phyloP scores from a whole-genome alignment of 2,329 filamentous ascomycete genomes.

The Exserohilum turcica region DNA sequence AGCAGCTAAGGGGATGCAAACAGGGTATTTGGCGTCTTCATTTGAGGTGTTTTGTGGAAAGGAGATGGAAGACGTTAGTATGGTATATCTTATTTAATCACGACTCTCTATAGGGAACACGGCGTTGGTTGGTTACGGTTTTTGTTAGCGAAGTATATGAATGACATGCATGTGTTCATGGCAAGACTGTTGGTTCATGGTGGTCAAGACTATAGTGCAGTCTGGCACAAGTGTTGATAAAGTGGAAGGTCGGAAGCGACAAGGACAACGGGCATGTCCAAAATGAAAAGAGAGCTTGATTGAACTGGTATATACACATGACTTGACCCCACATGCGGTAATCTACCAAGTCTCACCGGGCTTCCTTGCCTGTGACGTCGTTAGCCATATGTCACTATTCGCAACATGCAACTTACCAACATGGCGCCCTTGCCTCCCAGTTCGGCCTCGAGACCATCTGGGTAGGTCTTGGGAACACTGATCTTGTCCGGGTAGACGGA shows the following conservation, averaged over 20 bases:
- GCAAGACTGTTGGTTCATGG: too few species aligned
- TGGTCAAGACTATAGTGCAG: too few species aligned
- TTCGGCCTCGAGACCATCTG: constrained; percentile 55
- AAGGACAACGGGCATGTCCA: neutral
- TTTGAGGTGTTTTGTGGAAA: neutral
- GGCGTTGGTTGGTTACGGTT: too few species aligned
- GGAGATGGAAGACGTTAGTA: neutral
- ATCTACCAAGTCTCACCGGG: constrained; percentile 28
- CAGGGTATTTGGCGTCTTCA: neutral
- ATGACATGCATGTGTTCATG: neutral
- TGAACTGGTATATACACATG: constrained; percentile 13
- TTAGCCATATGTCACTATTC: constrained; percentile 3
- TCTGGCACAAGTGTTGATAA: too few species aligned
- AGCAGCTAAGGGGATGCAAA: neutral
- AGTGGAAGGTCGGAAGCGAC: too few species aligned
- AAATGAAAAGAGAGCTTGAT: constrained; percentile 10
- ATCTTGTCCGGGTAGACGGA: constrained; percentile 54
- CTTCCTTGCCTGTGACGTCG: constrained; percentile 26
- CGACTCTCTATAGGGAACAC: neutral
- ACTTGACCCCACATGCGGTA: neutral
- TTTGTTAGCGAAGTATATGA: neutral
- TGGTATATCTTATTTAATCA: neutral
- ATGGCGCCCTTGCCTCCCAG: constrained; percentile 54
- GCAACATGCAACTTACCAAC: constrained; percentile 37
- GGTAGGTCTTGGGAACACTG: constrained; percentile 53